phyloP scores from a whole-genome alignment of 1,284 basidiomycete species.

The Irpex lacteus region DNA sequence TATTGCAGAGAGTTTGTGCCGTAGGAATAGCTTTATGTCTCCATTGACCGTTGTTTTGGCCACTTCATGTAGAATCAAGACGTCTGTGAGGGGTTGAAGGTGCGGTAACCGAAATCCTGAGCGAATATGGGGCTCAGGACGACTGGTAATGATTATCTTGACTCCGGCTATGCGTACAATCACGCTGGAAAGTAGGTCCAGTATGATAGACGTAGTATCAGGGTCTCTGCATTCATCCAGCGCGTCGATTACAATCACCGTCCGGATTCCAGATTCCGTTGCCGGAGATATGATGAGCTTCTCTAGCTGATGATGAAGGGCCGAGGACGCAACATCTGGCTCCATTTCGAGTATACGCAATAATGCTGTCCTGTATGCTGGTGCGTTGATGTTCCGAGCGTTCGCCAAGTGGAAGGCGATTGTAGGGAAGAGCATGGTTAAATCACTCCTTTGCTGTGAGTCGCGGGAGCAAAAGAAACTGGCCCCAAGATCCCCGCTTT shows the following conservation, averaged over 20 bases:
- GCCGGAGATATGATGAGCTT: neutral
- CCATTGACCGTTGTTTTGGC: no score
- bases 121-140: no score
- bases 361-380: neutral
- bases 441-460: constrained; percentile 18
- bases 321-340: neutral
- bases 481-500: constrained; percentile 28
- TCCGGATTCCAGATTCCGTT: neutral
- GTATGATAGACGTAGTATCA: neutral
- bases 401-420: constrained; percentile 12
- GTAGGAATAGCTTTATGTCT: no score
- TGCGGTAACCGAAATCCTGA: no score
- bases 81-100: no score
- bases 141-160: no score
- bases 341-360: neutral
- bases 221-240: neutral
- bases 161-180: no score
- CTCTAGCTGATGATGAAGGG: neutral
- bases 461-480: constrained; percentile 31
- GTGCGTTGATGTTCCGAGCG: neutral
- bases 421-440: constrained; percentile 22
- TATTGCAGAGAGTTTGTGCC: no score
- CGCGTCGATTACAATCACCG: neutral
- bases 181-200: neutral
- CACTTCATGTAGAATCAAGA: no score